A percentile compares a stretch with the other conserved stretches of the same genome.
These are phyloP conservation scores for Lactarius akahatsu DNA, from an alignment of 768 basidiomycete species.

Conservation along the genomic window DNA sequence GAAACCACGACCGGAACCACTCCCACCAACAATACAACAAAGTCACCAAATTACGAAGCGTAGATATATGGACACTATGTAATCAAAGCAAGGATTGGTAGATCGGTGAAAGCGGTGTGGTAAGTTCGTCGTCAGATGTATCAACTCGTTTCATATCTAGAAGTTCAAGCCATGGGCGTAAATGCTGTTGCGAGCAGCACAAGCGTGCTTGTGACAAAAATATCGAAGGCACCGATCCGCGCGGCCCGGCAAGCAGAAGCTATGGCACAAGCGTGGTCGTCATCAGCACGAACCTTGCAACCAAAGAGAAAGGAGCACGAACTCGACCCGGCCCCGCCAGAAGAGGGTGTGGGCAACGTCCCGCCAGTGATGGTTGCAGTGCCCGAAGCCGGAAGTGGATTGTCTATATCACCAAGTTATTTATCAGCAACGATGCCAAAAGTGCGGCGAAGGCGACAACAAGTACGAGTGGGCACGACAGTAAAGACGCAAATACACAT, in stretches of 20 bases:
- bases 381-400: neutral
- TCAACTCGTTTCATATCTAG: neutral
- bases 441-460: no score
- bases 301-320: neutral
- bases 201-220: neutral
- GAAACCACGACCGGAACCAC: neutral
- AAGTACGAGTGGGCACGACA: neutral
- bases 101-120: neutral
- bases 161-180: neutral
- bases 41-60: neutral
- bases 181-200: slow-evolving; percentile 9
- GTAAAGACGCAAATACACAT: neutral
- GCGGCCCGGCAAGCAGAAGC: neutral
- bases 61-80: neutral
- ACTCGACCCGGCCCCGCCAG: neutral
- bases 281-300: neutral
- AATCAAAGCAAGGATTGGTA: neutral
- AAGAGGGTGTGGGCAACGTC: neutral
- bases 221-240: neutral
- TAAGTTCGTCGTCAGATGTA: slow-evolving; percentile 1
- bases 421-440: neutral
- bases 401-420: neutral
- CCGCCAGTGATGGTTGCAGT: neutral
- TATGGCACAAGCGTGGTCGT: neutral
- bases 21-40: neutral